Percentiles rank a stretch among this genome's conserved stretches.
These are phyloP conservation scores for Pelargonium fulgidum DNA, from an alignment of 441 rosid genomes.

Conservation along the genomic window DNA sequence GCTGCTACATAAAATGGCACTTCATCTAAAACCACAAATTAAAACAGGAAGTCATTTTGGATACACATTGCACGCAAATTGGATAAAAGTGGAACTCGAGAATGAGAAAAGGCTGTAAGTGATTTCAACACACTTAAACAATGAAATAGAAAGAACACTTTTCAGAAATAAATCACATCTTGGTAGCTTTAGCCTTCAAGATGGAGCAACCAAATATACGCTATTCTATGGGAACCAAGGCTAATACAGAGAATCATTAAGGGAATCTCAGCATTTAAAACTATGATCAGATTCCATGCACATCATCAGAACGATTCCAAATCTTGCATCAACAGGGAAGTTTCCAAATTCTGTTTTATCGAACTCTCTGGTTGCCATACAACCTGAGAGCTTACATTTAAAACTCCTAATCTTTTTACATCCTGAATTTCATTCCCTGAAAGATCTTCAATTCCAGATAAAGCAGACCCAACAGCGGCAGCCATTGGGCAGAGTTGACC, in stretches of 20 bases:
- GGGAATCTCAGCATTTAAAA: neutral
- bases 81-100: neutral
- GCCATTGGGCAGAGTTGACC: neutral
- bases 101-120: neutral
- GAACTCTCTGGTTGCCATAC: neutral
- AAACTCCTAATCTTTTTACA: neutral
- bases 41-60: neutral
- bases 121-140: neutral
- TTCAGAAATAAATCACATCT: neutral
- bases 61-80: neutral
- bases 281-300: neutral
- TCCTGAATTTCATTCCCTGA: neutral
- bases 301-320: neutral
- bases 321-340: neutral
- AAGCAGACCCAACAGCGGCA: neutral
- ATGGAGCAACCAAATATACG: neutral
- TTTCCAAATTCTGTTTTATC: neutral
- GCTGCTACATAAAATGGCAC: slow-evolving; percentile 39
- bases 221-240: neutral
- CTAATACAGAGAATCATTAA: no score
- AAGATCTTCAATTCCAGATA: neutral
- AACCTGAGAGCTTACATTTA: neutral
- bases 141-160: neutral
- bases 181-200: no score
- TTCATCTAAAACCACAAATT: slow-evolving; percentile 38